Conservation (phyloP, 73 alveolate species). For the Stentor coeruleus region DNA sequence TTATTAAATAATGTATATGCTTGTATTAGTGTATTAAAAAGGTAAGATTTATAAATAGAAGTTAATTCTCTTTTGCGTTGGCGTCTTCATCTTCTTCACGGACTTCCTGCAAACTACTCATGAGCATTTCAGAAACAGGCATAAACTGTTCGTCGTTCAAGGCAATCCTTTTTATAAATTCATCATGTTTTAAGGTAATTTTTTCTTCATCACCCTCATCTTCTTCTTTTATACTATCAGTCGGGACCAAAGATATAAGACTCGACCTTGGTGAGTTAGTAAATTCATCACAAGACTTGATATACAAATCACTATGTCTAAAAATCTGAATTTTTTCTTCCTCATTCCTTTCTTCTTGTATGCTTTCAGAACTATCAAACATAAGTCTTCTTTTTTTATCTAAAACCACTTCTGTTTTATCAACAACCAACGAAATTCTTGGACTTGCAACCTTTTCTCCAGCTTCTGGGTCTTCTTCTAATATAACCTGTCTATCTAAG, state of each 20-base stretch:
- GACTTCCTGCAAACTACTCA: slow-evolving; percentile 23
- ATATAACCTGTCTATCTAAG: background rate
- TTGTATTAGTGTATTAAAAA: no score
- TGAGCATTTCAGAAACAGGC: background rate
- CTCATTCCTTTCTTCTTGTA: slow-evolving; percentile 5
- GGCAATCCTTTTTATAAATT: background rate
- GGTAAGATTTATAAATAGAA: no score
- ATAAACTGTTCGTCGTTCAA: background rate
- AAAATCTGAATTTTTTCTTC: slow-evolving; percentile 3
- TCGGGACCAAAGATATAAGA: background rate
- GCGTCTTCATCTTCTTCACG: slow-evolving; percentile 13
- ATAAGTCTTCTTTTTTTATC: background rate
- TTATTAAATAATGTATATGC: no score
- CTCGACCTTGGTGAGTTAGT: slow-evolving; percentile 12
- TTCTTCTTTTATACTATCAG: background rate
- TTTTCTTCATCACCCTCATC: slow-evolving; percentile 14
- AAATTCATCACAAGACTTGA: background rate
- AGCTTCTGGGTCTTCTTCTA: slow-evolving; percentile 10
- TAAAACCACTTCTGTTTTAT: background rate
- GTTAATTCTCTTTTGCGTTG: background rate
- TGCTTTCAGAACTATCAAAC: background rate
- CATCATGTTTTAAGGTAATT: slow-evolving; percentile 8
- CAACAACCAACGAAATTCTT: slow-evolving; percentile 6
- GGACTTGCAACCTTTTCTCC: background rate
- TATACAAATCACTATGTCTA: background rate